Evolutionary conservation across 2,329 filamentous ascomycete species (phyloP), one percentile per base, ranked within the genome.

Genomic region (Onygenales sp.): DNA sequence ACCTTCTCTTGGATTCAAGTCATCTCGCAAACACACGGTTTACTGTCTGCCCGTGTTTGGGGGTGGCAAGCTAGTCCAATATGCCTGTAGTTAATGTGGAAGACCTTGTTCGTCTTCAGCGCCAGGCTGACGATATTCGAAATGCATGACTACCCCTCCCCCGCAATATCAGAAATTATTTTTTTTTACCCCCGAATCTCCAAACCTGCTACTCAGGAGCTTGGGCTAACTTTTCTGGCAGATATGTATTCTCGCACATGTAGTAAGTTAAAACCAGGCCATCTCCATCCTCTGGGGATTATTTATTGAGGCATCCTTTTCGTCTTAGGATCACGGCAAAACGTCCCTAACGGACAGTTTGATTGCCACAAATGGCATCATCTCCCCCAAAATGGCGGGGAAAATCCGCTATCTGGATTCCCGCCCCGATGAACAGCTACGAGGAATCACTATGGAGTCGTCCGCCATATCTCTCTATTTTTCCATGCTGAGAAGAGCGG

Each of bases 371-470:
- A 98, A 98, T 80, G 93, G 93, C 75, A 97, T 98, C 75, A 98
- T 98, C 66, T 97, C 93, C 33, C 89, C 92, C 53, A 97, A 97
- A 69, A 79, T 97, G 65, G 93, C 93, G 54, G 93, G 93, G 69
- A 97, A 97, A 78, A 94, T 98, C 71, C 86, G 93, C 60, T 98
- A 97, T 66, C 83, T 98, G 55, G 93, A 98, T 73, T 97, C 93
- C 21, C 80, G 93, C 43, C 92, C 92, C 1, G 93, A 98, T 71
- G 93, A 98, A 70, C 93, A 98, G 72, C 81, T 88, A 13, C 86
- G 93, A 59, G 93, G 93, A 54, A 98, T 98, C 66, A 98, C 93
- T n/a, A 98, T 98, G 93, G 93, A 98, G 70, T 97, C 93, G 0
- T 97, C 92, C 5, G 93, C 93, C 57, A 98, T 98, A 59, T 97